Conservation (phyloP, 768 basidiomycete species). For the Rhizopogon vulgaris region DNA sequence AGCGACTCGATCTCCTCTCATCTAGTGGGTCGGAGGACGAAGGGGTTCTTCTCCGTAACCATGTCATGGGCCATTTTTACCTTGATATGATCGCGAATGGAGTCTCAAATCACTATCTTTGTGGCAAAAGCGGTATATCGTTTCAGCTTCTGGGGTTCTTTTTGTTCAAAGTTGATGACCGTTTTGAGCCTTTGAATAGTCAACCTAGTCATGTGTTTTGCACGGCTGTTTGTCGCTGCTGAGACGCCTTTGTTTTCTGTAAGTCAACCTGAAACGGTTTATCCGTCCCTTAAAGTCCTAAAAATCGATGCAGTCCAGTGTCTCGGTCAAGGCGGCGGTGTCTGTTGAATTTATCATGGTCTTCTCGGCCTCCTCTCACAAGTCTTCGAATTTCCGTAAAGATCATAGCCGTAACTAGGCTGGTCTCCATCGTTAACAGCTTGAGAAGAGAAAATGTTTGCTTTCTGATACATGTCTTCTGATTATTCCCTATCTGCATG, state of each 20-base stretch:
- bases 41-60: constrained; percentile 44
- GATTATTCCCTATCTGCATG: not conserved
- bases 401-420: constrained; percentile 81
- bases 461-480: constrained; percentile 42
- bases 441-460: constrained; percentile 69
- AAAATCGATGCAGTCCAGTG: constrained; percentile 47
- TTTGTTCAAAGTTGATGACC: no score
- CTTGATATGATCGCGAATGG: constrained; percentile 68
- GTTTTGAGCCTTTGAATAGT: no score
- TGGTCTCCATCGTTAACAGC: constrained; percentile 73
- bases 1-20: constrained; percentile 8
- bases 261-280: constrained; percentile 22
- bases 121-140: constrained; percentile 61
- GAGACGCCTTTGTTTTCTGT: constrained; percentile 55
- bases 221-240: constrained; percentile 87
- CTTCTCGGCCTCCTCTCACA: constrained; percentile 51
- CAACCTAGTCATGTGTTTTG: constrained; percentile 66
- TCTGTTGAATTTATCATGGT: constrained; percentile 46
- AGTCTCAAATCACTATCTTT: constrained; percentile 52
- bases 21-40: not conserved
- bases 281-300: not conserved
- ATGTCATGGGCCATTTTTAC: constrained; percentile 72
- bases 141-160: constrained; percentile 81
- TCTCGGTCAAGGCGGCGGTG: constrained; percentile 67
- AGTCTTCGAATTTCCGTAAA: constrained; percentile 76